Percentiles rank a stretch among this genome's conserved stretches.
Conservation (phyloP, 2,329 filamentous ascomycete species). For the Dactylella cylindrospora region DNA sequence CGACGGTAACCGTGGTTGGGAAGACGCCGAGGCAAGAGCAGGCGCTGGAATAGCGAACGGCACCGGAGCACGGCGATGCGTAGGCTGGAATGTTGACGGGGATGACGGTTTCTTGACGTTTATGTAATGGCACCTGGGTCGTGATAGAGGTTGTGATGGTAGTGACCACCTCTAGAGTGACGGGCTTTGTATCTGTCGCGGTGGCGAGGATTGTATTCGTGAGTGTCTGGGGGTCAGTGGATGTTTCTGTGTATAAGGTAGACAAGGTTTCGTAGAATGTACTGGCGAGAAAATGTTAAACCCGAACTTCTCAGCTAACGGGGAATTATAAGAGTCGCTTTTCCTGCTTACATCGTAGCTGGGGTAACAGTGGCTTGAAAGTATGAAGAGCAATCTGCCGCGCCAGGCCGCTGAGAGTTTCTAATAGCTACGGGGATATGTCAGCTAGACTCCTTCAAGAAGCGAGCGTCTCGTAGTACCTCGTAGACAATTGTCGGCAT, state of each 20-base stretch:
- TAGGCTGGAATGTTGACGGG: background rate
- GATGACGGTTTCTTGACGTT: background rate
- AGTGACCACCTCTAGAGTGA: too few relatives aligned
- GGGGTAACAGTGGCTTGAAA: background rate
- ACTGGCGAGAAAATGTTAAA: too few relatives aligned
- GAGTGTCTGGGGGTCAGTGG: too few relatives aligned
- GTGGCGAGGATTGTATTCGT: too few relatives aligned
- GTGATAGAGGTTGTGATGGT: too few relatives aligned
- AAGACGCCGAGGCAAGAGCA: background rate
- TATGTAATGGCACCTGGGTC: too few relatives aligned
- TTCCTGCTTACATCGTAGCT: background rate
- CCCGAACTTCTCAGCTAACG: too few relatives aligned
- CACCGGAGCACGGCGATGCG: constrained; percentile 1
- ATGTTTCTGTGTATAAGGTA: too few relatives aligned
- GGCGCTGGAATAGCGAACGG: background rate
- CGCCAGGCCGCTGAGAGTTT: background rate
- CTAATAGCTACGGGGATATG: background rate
- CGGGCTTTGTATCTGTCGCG: too few relatives aligned
- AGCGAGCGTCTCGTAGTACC: background rate
- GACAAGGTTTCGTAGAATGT: too few relatives aligned
- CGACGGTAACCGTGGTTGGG: background rate
- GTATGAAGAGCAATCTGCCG: background rate
- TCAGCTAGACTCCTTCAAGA: background rate
- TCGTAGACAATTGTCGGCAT: constrained; percentile 1
- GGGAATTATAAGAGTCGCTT: background rate